phyloP scores from a whole-genome alignment of 805 yeast species.

The Blastobotrys parvus region DNA sequence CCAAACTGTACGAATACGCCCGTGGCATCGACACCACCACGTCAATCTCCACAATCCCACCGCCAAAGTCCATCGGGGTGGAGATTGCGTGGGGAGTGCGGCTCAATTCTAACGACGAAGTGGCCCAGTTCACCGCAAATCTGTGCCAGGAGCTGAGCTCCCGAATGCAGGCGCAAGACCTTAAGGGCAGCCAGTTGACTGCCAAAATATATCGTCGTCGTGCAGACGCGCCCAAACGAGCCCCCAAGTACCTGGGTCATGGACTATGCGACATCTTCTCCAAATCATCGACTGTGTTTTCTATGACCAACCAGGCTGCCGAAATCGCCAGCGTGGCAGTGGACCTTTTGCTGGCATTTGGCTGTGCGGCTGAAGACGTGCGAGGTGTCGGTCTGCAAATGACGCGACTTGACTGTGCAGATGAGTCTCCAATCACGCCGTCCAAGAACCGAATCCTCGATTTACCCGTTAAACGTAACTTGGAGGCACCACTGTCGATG shows the following conservation, averaged over 20 bases:
- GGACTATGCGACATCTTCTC: slow-evolving; percentile 65
- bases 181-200: slow-evolving; percentile 50
- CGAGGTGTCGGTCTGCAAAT: slow-evolving; percentile 74
- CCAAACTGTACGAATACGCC: slow-evolving; percentile 48
- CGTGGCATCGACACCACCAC: slow-evolving; percentile 61
- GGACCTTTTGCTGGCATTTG: slow-evolving; percentile 45
- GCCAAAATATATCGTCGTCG: slow-evolving; percentile 61
- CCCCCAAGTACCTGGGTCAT: slow-evolving; percentile 77
- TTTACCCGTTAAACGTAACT: too few species aligned
- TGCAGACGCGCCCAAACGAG: slow-evolving; percentile 58
- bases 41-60: slow-evolving; percentile 36
- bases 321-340: slow-evolving; percentile 52
- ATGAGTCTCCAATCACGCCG: background rate
- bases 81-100: slow-evolving; percentile 91
- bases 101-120: slow-evolving; percentile 50
- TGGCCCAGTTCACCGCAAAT: slow-evolving; percentile 52
- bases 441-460: background rate
- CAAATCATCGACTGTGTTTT: slow-evolving; percentile 47
- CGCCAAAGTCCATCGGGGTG: slow-evolving; percentile 69
- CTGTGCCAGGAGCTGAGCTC: slow-evolving; percentile 51
- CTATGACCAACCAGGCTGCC: slow-evolving; percentile 53
- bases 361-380: slow-evolving; percentile 56
- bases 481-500: too few species aligned
- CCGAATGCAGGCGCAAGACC: slow-evolving; percentile 40
- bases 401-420: slow-evolving; percentile 37